Conservation (phyloP, 2,329 filamentous ascomycete species). For the Fusarium vanettenii region DNA sequence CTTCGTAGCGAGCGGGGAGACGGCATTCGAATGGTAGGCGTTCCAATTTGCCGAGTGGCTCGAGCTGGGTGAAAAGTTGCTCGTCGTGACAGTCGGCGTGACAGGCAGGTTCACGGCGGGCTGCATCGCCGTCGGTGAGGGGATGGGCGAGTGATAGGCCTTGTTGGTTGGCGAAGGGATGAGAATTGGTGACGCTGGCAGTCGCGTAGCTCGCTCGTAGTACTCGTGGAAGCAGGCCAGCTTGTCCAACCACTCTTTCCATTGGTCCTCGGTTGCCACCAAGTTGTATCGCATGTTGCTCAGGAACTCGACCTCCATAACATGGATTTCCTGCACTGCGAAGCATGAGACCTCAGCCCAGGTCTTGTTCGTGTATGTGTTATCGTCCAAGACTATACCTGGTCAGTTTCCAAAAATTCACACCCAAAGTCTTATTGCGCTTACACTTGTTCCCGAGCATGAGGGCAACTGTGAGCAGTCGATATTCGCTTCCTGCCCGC, state of each 20-base stretch:
- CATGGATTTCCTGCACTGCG: constrained; percentile 92
- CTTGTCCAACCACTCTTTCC: constrained; percentile 87
- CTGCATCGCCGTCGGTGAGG: constrained; percentile 60
- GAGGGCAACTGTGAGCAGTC: constrained; percentile 90
- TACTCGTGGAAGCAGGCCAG: constrained; percentile 86
- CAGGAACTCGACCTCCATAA: constrained; percentile 99
- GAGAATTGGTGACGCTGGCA: constrained; percentile 55
- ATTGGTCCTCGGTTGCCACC: constrained; percentile 85
- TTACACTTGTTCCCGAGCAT: constrained; percentile 98
- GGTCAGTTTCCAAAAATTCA: constrained; percentile 33
- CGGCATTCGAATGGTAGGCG: constrained; percentile 51
- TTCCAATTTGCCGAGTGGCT: constrained; percentile 54
- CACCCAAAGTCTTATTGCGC: constrained; percentile 44
- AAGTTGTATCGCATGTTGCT: constrained; percentile 98
- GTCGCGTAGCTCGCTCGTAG: constrained; percentile 75
- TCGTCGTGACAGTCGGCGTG: constrained; percentile 48
- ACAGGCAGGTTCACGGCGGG: constrained; percentile 45
- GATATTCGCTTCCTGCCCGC: constrained; percentile 92
- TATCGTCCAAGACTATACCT: constrained; percentile 85
- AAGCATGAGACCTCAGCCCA: constrained; percentile 99
- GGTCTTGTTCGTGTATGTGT: constrained; percentile 99
- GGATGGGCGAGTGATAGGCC: constrained; percentile 58
- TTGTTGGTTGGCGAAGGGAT: constrained; percentile 55
- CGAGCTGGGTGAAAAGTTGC: constrained; percentile 55
- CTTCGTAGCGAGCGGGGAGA: constrained; percentile 63